Conservation (phyloP, 306 rosid genomes). For the Crataegus laevigata region DNA sequence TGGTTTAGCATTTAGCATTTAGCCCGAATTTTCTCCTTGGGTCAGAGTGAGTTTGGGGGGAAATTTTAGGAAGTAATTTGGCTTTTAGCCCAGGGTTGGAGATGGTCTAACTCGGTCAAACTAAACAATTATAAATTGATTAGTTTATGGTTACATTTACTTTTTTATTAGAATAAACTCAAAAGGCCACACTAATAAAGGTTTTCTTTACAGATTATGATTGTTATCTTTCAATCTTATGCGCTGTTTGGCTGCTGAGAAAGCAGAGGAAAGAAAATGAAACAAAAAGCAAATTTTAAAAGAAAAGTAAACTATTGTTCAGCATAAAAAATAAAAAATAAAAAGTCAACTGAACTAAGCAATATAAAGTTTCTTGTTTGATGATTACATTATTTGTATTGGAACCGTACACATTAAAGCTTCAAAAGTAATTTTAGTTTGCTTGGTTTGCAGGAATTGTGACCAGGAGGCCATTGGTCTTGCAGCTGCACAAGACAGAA, state of each 20-base stretch:
- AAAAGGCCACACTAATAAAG: background rate
- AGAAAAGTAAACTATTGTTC: background rate
- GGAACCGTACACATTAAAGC: background rate
- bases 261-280: constrained; percentile 1
- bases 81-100: too few species aligned
- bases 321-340: background rate
- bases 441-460: constrained; percentile 63
- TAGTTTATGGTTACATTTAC: background rate
- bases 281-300: background rate
- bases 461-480: constrained; percentile 87
- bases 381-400: background rate
- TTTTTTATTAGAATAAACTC: background rate
- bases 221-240: background rate
- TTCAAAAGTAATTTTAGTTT: background rate
- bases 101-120: constrained; percentile 3
- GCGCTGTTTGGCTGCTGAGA: constrained; percentile 14
- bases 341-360: background rate
- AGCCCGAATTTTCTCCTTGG: too few species aligned
- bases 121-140: background rate
- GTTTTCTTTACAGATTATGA: too few species aligned
- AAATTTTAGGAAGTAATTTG: too few species aligned
- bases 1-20: too few species aligned
- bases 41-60: too few species aligned
- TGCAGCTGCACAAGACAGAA: constrained; percentile 66
- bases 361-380: background rate